Base-by-base conservation (phyloP, 2,329 filamentous ascomycete genomes). In the Alternaria sp. region DNA sequence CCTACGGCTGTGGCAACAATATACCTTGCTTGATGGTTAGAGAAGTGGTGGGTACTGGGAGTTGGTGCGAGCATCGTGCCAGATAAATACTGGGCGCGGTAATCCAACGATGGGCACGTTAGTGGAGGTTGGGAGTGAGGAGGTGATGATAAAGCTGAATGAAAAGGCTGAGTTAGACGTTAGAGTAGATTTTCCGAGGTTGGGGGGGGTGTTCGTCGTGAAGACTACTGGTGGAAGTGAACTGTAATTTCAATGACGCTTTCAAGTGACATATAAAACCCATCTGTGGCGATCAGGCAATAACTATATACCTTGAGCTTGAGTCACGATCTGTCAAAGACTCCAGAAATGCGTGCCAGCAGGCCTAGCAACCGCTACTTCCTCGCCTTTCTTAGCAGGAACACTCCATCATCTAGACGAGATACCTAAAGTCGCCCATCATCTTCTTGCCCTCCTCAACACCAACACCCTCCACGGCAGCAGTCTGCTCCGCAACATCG, bases 81-180 rank as follows among this genome's bases (percentile, higher is more conserved):
- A 1, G 78, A 80, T 67, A 78, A 80, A 80, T 63, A 80, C 76
- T 21, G 78, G 79, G 0, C 69, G 72, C 39, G 72, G 66, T 42
- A 70, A 78, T 67, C 77, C 78, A 5, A 79, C 77, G 0, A 49
- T 76, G 13, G 78, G 78, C 0, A 71, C 49, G 4, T 48, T 80
- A 54, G 61, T 80, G 0, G 68, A 67, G n/a, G 58, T 77, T 33
- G 77, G 78, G 5, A 75, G 78, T 1, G 78, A 80, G 48, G 78
- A 80, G 56, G 70, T 80, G 2, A 74, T 80, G 0, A 72, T 80
- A 46, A 68, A 69, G 63, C 78, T 78, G 5, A 52, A 58, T 10
- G 58, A 60, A 37, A 57, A 70, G 2, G 75, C 72, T 1, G 70
- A 72, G 31, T 53, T 80, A 10, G 70, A 76, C 51, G 72, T 74